Evolutionary conservation across 768 basidiomycete species (phyloP).

Genomic region (Dacryopinax primogenitus): DNA sequence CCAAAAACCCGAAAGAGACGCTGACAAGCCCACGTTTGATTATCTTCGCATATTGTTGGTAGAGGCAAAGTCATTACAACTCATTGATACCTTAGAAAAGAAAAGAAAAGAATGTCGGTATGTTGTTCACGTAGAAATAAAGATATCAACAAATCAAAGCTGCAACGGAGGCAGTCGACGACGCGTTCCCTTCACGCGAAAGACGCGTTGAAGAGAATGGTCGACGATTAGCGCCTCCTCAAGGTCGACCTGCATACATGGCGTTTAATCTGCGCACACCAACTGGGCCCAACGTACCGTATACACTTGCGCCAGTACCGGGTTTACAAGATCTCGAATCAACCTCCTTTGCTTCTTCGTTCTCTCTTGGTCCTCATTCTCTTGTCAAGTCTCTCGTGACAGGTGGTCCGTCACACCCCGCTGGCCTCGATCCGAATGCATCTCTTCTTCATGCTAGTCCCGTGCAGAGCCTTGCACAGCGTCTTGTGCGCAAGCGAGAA

Average conservation of each 20-base stretch:
- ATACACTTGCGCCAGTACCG: background rate
- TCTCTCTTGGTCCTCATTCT: conserved; percentile 70
- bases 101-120: background rate
- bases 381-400: conserved; percentile 58
- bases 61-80: no score
- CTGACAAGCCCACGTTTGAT: no score
- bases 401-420: conserved; percentile 46
- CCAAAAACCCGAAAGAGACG: no score
- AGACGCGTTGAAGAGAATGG: background rate
- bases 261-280: background rate
- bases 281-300: background rate
- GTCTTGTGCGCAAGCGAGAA: background rate
- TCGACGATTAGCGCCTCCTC: background rate
- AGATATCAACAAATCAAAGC: background rate
- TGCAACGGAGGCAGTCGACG: background rate
- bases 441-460: conserved; percentile 67
- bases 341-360: conserved; percentile 37
- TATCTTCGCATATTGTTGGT: no score
- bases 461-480: conserved; percentile 22
- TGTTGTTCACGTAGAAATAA: background rate
- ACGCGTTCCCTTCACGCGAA: conserved; percentile 1
- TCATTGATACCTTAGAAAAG: background rate
- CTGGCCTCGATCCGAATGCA: conserved; percentile 57
- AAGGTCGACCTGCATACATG: background rate
- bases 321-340: background rate